phyloP scores from a whole-genome alignment of 306 rosid species.

The Casuarina equisetifolia region DNA sequence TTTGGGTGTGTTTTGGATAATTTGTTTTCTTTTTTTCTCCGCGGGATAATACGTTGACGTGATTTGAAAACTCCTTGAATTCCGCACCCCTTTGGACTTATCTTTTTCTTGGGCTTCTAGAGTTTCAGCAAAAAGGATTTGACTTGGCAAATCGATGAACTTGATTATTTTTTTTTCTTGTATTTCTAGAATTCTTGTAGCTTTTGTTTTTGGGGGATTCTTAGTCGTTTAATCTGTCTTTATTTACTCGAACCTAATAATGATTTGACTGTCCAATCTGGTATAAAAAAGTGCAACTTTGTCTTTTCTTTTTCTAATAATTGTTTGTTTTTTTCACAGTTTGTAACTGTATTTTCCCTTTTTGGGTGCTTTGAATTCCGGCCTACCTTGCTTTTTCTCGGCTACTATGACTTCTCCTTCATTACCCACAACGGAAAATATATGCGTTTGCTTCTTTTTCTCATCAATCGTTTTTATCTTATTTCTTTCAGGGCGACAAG shows the following conservation, averaged over 20 bases:
- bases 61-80: slow-evolving; percentile 45
- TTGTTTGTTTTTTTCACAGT: slow-evolving; percentile 31
- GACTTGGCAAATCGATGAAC: slow-evolving; percentile 34
- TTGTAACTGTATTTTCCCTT: slow-evolving; percentile 39
- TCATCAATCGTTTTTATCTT: slow-evolving; percentile 5
- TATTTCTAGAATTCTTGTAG: not conserved
- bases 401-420: slow-evolving; percentile 36
- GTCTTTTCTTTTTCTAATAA: slow-evolving; percentile 46
- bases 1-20: not conserved
- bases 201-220: slow-evolving; percentile 6
- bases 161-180: not conserved
- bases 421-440: slow-evolving; percentile 31
- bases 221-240: slow-evolving; percentile 30
- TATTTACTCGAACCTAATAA: slow-evolving; percentile 25
- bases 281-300: slow-evolving; percentile 46
- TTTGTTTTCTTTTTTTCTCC: slow-evolving; percentile 3
- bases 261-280: slow-evolving; percentile 51
- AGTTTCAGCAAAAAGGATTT: slow-evolving; percentile 42
- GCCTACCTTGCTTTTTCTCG: slow-evolving; percentile 42
- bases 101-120: slow-evolving; percentile 23
- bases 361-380: slow-evolving; percentile 43
- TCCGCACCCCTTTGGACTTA: slow-evolving; percentile 49
- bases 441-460: slow-evolving; percentile 10
- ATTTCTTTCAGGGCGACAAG: slow-evolving; percentile 51
- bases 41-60: slow-evolving; percentile 39